Evolutionary conservation across 306 rosid species (phyloP).

Genomic region (Adenanthera pavonina): DNA sequence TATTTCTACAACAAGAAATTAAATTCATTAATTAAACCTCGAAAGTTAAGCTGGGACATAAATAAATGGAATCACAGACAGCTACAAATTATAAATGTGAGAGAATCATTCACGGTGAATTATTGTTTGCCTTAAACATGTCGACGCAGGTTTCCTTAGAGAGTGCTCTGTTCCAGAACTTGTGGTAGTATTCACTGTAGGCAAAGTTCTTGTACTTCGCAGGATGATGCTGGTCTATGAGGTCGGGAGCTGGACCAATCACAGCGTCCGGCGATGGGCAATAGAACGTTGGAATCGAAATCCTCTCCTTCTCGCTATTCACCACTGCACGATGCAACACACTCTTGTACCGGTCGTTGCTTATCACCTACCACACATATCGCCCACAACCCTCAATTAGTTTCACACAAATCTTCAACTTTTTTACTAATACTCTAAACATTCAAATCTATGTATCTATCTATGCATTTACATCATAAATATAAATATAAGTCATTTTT

Average conservation of each 20-base stretch:
- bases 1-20: background rate
- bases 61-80: background rate
- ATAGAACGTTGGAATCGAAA: constrained; percentile 80
- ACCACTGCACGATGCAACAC: constrained; percentile 88
- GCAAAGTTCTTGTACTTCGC: constrained; percentile 54
- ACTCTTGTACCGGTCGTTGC: constrained; percentile 71
- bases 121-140: constrained; percentile 38
- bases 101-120: background rate
- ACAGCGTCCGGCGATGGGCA: constrained; percentile 76
- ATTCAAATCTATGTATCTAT: too few relatives aligned
- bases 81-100: background rate
- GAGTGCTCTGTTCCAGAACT: constrained; percentile 77
- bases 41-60: background rate
- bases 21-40: background rate
- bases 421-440: too few relatives aligned
- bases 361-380: constrained; percentile 42
- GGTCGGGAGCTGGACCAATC: constrained; percentile 63
- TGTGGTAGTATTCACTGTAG: constrained; percentile 66
- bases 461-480: too few relatives aligned
- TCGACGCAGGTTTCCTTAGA: constrained; percentile 43
- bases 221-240: constrained; percentile 46
- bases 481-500: too few relatives aligned
- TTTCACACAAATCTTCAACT: too few relatives aligned
- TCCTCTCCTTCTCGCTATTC: constrained; percentile 69
- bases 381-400: too few relatives aligned